Conservation (phyloP, 202 grass and related monocot genomes). For the Eragrostis tef region DNA sequence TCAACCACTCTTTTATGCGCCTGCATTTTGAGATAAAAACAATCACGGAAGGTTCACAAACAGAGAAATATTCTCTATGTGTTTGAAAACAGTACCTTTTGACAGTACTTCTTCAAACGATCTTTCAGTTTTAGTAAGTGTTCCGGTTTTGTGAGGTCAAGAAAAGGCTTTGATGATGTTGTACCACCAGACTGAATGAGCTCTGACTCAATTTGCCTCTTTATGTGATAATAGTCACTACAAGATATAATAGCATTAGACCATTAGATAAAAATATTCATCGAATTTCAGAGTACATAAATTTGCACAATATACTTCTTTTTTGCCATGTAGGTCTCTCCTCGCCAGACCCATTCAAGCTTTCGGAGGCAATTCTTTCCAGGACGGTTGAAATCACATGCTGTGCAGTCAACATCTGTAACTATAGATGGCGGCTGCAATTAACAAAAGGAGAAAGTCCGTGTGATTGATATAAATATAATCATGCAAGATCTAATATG, state of each 20-base stretch:
- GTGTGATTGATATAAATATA: conserved; percentile 19
- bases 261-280: conserved; percentile 33
- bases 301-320: conserved; percentile 63
- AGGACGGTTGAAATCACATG: conserved; percentile 97
- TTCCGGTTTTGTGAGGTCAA: conserved; percentile 87
- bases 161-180: conserved; percentile 69
- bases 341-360: conserved; percentile 98
- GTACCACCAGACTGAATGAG: conserved; percentile 69
- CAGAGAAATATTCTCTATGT: conserved; percentile 26
- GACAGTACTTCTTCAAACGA: conserved; percentile 94
- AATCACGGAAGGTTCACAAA: conserved; percentile 43
- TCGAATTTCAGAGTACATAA: conserved; percentile 41
- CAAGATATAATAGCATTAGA: conserved; percentile 41
- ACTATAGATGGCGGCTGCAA: conserved; percentile 95
- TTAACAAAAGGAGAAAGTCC: conserved; percentile 37
- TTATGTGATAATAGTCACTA: conserved; percentile 98
- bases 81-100: conserved; percentile 71
- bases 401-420: conserved; percentile 94
- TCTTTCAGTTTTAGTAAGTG: conserved; percentile 92
- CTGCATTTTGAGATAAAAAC: conserved; percentile 56
- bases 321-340: conserved; percentile 92
- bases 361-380: conserved; percentile 95
- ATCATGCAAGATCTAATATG: conserved; percentile 18
- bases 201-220: conserved; percentile 97
- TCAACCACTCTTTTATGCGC: conserved; percentile 97